Evolutionary conservation across 1,284 basidiomycete species (phyloP), one percentile per base, ranked within the genome.

Genomic region (Pseudozyma flocculosa): DNA sequence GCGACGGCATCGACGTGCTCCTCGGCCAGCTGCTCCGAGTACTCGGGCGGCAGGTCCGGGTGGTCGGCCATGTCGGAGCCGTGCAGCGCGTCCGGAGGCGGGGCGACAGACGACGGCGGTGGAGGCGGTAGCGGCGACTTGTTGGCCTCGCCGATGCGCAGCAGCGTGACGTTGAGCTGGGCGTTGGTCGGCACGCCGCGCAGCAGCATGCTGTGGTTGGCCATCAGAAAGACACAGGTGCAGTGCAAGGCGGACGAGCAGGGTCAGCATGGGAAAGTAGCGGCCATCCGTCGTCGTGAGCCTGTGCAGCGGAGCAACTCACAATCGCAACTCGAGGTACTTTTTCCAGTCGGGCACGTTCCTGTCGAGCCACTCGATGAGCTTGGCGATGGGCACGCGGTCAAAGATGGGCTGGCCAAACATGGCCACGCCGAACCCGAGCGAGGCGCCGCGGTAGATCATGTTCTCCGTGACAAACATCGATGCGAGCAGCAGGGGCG

Each of bases 141-240:
- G 34, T 75, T 74, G 0, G 76, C 78, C 61, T 84, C 83, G 7
- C 79, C 81, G 24, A 84, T 80, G 15, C 83, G 80, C 3, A 84
- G 72, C 26, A 85, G 69, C 29, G 83, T 82, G 4, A 85, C 72
- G 0, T 82, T 82, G 37, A 85, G 79, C 60, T 85, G 84, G 4
- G 83, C 82, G 58, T 85, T 82, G 42, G 84, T 85, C 3, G 84
- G 84, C 0, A 84, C 83, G 11, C 82, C 80, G 21, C 78, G 80
- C 17, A 84, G 71, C 36, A 85, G 62, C 2, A 82, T 82, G 73
- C 82, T 83, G 26, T 37, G 4, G 5, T 11, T 5, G 26, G 5
- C 26, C 7, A 29, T 5, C 5, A 29, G 26, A 11, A 29, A 29
- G 26, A 11, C 26, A n/a, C n/a, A n/a, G n/a, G n/a, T n/a, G n/a